A percentile compares a stretch with the other conserved stretches of the same genome.
Evolutionary conservation across 306 rosid species (phyloP).

Genomic region (Ormosia emarginata): DNA sequence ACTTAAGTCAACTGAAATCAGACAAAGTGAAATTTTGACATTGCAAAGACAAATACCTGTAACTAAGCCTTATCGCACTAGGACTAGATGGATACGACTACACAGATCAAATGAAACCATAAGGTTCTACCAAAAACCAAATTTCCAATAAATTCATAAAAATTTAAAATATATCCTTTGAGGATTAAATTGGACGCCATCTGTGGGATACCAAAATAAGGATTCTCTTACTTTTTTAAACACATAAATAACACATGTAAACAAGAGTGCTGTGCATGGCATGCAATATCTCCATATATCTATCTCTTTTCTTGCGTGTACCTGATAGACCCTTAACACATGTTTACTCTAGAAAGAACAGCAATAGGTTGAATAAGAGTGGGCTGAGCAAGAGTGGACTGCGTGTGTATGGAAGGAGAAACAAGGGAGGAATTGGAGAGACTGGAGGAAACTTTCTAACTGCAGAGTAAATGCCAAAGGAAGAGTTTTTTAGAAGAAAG

Average conservation of each 20-base stretch:
- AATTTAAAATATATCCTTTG: background rate
- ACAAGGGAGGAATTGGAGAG: background rate
- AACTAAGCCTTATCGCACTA: background rate
- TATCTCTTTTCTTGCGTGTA: background rate
- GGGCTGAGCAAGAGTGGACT: background rate
- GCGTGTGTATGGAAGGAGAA: background rate
- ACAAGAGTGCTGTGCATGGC: background rate
- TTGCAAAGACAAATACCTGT: background rate
- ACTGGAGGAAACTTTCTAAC: background rate
- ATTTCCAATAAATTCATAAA: background rate
- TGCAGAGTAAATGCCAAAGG: background rate
- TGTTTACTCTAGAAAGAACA: background rate
- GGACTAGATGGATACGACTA: background rate
- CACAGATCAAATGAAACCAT: background rate
- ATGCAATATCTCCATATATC: conserved; percentile 15
- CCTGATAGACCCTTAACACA: background rate
- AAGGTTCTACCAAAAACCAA: background rate
- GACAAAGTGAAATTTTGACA: background rate
- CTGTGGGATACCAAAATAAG: background rate
- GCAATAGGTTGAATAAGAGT: background rate
- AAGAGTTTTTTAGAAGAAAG: background rate
- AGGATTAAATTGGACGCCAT: background rate
- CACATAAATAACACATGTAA: background rate
- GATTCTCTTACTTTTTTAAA: background rate
- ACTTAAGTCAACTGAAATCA: background rate